A percentile compares a stretch with the other conserved stretches of the same genome.
phyloP scores from a whole-genome alignment of 179 eudicot genomes.

The Silene vulgaris region DNA sequence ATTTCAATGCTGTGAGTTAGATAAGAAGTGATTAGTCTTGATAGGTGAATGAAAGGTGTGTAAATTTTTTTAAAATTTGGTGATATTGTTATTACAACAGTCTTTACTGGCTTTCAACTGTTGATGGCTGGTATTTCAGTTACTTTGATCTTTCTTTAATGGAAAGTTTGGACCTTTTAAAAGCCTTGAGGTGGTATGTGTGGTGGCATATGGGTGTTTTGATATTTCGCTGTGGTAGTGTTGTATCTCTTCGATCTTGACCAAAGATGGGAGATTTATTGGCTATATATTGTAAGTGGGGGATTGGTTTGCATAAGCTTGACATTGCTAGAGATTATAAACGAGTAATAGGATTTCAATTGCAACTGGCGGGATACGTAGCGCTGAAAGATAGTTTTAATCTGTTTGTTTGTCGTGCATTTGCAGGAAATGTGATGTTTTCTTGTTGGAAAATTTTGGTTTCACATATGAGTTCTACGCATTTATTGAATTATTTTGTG shows the following conservation, averaged over 20 bases:
- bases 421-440: no score
- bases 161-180: neutral
- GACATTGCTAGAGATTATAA: no score
- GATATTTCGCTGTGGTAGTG: no score
- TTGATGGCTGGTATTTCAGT: neutral
- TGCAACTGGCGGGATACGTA: neutral
- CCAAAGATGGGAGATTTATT: neutral
- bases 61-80: neutral
- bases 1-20: neutral
- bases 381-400: no score
- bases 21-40: neutral
- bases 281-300: neutral
- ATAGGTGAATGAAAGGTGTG: neutral
- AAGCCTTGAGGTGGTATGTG: neutral
- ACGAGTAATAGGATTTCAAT: no score
- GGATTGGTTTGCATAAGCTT: neutral
- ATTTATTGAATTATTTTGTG: neutral
- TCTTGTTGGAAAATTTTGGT: no score
- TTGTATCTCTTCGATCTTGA: neutral
- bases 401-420: no score
- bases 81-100: neutral
- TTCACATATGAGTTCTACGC: no score
- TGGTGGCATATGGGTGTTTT: no score
- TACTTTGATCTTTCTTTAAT: neutral
- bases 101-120: slow-evolving; percentile 1